phyloP scores from a whole-genome alignment of 305 asterid genomes.

The Lippia alba region DNA sequence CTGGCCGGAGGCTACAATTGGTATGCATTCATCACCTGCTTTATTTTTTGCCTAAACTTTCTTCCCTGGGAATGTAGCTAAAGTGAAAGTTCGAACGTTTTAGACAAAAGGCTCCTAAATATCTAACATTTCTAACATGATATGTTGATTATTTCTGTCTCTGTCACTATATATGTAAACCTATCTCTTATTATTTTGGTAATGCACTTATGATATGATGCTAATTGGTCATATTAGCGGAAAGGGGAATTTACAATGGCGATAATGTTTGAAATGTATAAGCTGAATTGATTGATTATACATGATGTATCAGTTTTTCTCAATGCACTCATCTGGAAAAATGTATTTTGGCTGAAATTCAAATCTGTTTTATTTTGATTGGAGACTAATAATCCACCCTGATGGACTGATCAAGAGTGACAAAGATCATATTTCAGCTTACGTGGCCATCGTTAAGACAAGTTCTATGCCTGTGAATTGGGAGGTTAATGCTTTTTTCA shows the following conservation, averaged over 20 bases:
- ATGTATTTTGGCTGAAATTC: too few species aligned
- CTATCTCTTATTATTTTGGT: too few species aligned
- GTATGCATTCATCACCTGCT: not conserved
- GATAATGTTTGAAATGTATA: not conserved
- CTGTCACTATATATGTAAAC: too few species aligned
- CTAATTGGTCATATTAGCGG: too few species aligned
- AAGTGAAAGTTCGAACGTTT: too few species aligned
- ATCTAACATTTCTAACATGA: too few species aligned
- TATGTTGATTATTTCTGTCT: too few species aligned
- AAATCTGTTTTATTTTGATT: not conserved
- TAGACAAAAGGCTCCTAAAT: too few species aligned
- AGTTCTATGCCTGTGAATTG: slow-evolving; percentile 4
- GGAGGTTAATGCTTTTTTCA: slow-evolving; percentile 37
- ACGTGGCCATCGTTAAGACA: slow-evolving; percentile 10
- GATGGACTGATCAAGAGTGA: slow-evolving; percentile 5
- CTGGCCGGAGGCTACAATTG: slow-evolving; percentile 30
- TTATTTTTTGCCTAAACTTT: not conserved
- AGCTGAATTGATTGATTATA: not conserved
- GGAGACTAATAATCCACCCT: slow-evolving; percentile 38
- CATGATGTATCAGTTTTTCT: not conserved
- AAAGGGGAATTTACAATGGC: too few species aligned
- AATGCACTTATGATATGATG: too few species aligned
- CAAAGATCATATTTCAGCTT: slow-evolving; percentile 15
- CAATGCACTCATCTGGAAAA: not conserved
- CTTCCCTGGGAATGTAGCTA: too few species aligned